Base-by-base conservation (phyloP, 2,329 filamentous ascomycete genomes). In the Cladosporium colombiae region DNA sequence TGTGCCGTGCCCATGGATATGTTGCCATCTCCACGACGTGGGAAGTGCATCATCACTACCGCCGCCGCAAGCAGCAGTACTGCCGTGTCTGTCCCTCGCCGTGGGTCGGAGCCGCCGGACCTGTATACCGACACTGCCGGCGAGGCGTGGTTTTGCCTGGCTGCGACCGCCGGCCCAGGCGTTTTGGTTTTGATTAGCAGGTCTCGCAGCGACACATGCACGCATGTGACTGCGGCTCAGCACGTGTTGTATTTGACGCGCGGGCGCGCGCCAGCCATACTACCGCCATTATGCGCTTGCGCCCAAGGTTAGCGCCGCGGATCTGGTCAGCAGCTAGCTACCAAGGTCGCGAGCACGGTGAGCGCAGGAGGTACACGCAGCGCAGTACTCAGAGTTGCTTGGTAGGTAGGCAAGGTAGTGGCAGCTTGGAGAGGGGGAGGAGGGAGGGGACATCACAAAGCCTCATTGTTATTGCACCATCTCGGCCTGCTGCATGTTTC, bases 301-400 rank as follows among this genome's bases (percentile, higher is more conserved):
- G 61, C 52, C 52, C 52, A 62, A 52, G 60, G 13, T 52, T 62
- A 62, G 60, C 61, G 61, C 50, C 61, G 61, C 10, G 21, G 37
- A 56, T 37, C 61, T 63, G 61, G 61, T 63, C 61, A 56, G 61
- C 61, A 63, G 61, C 61, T 62, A 56, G 50, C 60, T 62, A 57
- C 55, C 33, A 37, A 44, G 56, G 35, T 58, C 37, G 35, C 29
- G 31, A 46, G 60, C 59, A 56, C 33, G 50, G 50, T 44, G 46
- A 56, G 50, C 35, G 50, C 18, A 44, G 50, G 25, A 62, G 59
- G 50, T 40, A 33, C 40, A 11, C n/a, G 10, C 40, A 46, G 40
- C n/a, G 10, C 40, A 46, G 40, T 46, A 46, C n/a, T 13, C 60
- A 49, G 27, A 46, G 25, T 31, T 23, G 16, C 25, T 44, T 49